Percentiles rank a stretch among this genome's conserved stretches.
These are phyloP conservation scores for Colletotrichum scovillei DNA, from an alignment of 2,329 filamentous ascomycete species.

Conservation along the genomic window DNA sequence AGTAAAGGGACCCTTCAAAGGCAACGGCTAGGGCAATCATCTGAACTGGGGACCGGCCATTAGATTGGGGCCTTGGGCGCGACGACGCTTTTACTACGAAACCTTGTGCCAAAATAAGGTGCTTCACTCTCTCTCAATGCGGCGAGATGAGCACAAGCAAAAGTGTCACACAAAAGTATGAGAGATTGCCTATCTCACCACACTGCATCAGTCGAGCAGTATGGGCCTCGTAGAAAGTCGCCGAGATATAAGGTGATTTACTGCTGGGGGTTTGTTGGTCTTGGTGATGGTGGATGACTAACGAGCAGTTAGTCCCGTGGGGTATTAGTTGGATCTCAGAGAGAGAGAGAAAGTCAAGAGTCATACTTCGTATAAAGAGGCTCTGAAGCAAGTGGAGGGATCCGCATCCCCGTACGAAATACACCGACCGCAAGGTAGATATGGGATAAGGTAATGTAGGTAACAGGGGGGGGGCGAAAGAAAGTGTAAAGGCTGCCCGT, in stretches of 20 bases:
- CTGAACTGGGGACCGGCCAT: slow-evolving; percentile 17
- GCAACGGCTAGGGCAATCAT: not conserved
- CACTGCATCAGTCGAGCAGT: no score
- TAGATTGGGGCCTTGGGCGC: not conserved
- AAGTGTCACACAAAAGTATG: not conserved
- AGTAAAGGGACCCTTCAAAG: not conserved
- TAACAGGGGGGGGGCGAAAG: not conserved
- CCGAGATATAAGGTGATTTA: no score
- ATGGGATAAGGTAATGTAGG: not conserved
- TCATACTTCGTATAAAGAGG: no score
- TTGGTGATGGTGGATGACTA: not conserved
- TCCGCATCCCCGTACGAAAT: not conserved
- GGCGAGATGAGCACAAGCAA: not conserved
- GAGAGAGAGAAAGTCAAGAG: no score
- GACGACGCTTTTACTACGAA: slow-evolving; percentile 8
- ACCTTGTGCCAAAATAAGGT: slow-evolving; percentile 9
- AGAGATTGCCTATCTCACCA: not conserved
- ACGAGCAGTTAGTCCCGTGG: not conserved
- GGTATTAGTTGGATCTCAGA: not conserved
- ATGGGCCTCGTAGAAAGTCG: no score
- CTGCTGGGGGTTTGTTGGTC: not conserved
- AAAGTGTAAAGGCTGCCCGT: not conserved
- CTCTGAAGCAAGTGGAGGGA: no score
- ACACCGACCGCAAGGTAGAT: not conserved
- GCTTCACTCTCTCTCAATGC: not conserved